Base-by-base conservation (phyloP, 495 filamentous ascomycete species). In the Talaromyces liani region DNA sequence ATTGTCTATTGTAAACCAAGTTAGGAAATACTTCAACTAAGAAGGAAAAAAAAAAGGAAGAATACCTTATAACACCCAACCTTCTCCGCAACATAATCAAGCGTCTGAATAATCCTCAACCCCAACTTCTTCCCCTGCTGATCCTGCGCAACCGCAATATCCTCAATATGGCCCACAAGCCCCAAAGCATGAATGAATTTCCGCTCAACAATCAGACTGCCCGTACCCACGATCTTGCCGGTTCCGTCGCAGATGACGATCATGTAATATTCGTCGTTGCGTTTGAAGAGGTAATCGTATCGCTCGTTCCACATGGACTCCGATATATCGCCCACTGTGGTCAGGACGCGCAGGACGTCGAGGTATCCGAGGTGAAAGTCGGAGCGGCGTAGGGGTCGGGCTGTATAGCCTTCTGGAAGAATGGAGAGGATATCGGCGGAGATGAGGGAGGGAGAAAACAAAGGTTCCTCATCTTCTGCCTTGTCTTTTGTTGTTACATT, bases 121-220 rank as follows among this genome's bases (percentile, higher is more conserved):
- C 94, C 94, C 45, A 98, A 80, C 76, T 96, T 97, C 84, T 97
- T 97, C 62, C 94, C 94, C 75, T 98, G 94, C 75, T 97, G 92
- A 63, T 91, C 88, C 75, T 92, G 90, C 65, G 88, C 85, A 25
- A 98, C 93, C 7, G 94, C 92, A 76, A 98, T 97, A 75, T 98
- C 94, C 77, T 98, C 94, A 77, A 98, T 96, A 72, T 98, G 94
- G 1, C 93, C 94, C n/a, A 97, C 92, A 66, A 79, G 66, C 6
- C 79, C 79, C 7, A 81, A 71, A 10, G 70, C 68, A 63, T 81
- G 79, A 34, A 81, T 80, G 58, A 82, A 84, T 70, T 82, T 84
- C 68, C 79, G 70, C 78, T 84, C 80, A n/a, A 96, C 90, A 69
- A 98, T 82, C 75, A 98, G 74, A 45, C 85, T 88, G 6, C 94